A percentile compares a stretch with the other conserved stretches of the same genome.
These are phyloP conservation scores for Pichia nanzhaoensis DNA, from an alignment of 805 yeast genomes.

Conservation along the genomic window DNA sequence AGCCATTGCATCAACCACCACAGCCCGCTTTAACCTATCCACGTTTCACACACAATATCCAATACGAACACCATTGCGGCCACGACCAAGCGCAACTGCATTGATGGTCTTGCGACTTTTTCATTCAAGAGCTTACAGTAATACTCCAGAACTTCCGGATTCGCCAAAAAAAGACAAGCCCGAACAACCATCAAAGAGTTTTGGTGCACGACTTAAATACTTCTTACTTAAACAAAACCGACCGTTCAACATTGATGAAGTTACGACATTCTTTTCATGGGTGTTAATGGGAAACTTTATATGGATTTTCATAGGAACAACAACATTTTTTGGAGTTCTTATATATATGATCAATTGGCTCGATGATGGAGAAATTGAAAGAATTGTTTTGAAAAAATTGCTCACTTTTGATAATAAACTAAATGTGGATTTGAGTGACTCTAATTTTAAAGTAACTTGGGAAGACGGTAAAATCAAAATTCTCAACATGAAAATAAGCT, in stretches of 20 bases:
- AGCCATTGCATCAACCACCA: too few relatives aligned
- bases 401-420: slow-evolving; percentile 30
- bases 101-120: too few relatives aligned
- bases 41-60: too few relatives aligned
- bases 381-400: slow-evolving; percentile 24
- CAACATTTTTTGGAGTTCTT: slow-evolving; percentile 44
- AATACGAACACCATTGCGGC: too few relatives aligned
- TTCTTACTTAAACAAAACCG: slow-evolving; percentile 41
- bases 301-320: slow-evolving; percentile 51
- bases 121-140: too few relatives aligned
- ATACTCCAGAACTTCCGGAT: too few relatives aligned
- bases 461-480: slow-evolving; percentile 45
- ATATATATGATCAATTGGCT: slow-evolving; percentile 38
- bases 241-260: slow-evolving; percentile 43
- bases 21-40: too few relatives aligned
- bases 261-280: slow-evolving; percentile 52
- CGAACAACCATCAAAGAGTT: background rate
- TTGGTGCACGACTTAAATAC: slow-evolving; percentile 32
- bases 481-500: slow-evolving; percentile 31
- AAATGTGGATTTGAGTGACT: slow-evolving; percentile 22
- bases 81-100: too few relatives aligned
- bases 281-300: slow-evolving; percentile 49
- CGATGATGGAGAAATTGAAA: slow-evolving; percentile 23
- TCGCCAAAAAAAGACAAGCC: too few relatives aligned
- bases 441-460: slow-evolving; percentile 37